Base-by-base conservation (phyloP, 257 asterid species). In the Solanum sejunctum region DNA sequence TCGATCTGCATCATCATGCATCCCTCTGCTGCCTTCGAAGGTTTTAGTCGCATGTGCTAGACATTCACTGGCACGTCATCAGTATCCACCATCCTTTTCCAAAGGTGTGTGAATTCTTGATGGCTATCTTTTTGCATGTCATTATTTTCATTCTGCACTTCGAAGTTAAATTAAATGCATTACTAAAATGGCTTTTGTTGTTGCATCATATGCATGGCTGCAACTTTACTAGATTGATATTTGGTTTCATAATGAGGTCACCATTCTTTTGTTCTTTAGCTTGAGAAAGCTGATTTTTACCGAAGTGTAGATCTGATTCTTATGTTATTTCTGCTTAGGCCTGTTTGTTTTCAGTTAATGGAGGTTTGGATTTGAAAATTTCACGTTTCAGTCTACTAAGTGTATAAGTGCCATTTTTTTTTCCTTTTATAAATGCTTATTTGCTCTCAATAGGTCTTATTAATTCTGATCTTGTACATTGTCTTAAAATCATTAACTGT, bases 31-130 rank as follows among this genome's bases (percentile, higher is more conserved):
- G 20, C 91, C 84, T 21, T 64, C 26, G 63, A 89, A 84, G 43
- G 85, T 83, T 84, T 69, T 63, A 47, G 57, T 89, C 63, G 32
- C 89, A 45, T 55, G 85, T 77, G 52, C 60, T 32, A 82, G 86
- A 83, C 86, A 80, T 86, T 86, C 89, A 41, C 28, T 69, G 72
- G 84, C 71, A 61, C 84, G 88, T 58, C 88, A 75, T 89, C 85
- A 16, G 13, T 69, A 79, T 79, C 79, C 71, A 69, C 70, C 85
- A 32, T 39, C 86, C 26, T 23, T 69, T 81, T 85, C 86, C 66
- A 86, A 86, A 84, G 97, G 97, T 95, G 83, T 79, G 41, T 84
- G 28, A 36, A 69, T 61, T 54, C 61, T 80, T 8, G 45, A 43
- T 39, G 57, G 26, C 20, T 21, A n/a, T 60, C 67, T 10, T 20